These are phyloP conservation scores for Capillidium rhysosporum DNA, from an alignment of 371 early-diverging fungal species.

Conservation along the genomic window DNA sequence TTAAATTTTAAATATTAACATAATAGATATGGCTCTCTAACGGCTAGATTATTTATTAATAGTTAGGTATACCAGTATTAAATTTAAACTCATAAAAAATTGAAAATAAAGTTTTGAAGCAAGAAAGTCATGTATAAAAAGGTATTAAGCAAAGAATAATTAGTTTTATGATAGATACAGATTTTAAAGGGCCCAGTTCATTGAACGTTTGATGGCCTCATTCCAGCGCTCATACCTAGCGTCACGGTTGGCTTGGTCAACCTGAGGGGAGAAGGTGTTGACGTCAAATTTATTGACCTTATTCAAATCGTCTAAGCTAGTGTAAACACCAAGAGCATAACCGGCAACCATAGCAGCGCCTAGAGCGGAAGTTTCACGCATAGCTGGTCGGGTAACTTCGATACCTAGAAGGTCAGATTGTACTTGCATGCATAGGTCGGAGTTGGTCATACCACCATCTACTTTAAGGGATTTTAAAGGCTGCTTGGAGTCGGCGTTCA, in stretches of 20 bases:
- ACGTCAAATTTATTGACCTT: slow-evolving; percentile 13
- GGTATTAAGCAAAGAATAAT: too few relatives aligned
- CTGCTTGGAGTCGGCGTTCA: slow-evolving; percentile 50
- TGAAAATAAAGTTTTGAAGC: too few relatives aligned
- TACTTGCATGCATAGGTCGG: slow-evolving; percentile 77
- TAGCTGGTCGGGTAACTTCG: slow-evolving; percentile 62
- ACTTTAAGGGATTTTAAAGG: slow-evolving; percentile 50
- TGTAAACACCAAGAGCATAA: slow-evolving; percentile 55
- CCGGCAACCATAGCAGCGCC: slow-evolving; percentile 93
- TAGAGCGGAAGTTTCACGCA: slow-evolving; percentile 82
- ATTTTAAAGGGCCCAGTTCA: slow-evolving; percentile 30
- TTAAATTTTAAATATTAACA: too few relatives aligned
- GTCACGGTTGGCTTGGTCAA: slow-evolving; percentile 28
- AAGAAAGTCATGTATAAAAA: too few relatives aligned
- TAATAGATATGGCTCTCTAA: too few relatives aligned
- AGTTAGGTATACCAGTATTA: too few relatives aligned
- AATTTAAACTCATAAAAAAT: too few relatives aligned
- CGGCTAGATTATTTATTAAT: too few relatives aligned
- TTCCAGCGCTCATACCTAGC: slow-evolving; percentile 56
- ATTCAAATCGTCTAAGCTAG: slow-evolving; percentile 15
- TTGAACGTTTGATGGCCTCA: slow-evolving; percentile 56
- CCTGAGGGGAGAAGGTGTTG: slow-evolving; percentile 21
- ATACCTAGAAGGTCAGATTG: slow-evolving; percentile 76
- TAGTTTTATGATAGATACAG: too few relatives aligned
- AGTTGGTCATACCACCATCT: slow-evolving; percentile 86